Evolutionary conservation across 2,329 filamentous ascomycete species (phyloP), one percentile per base, ranked within the genome.

Genomic region (Botrytis fragariae): DNA sequence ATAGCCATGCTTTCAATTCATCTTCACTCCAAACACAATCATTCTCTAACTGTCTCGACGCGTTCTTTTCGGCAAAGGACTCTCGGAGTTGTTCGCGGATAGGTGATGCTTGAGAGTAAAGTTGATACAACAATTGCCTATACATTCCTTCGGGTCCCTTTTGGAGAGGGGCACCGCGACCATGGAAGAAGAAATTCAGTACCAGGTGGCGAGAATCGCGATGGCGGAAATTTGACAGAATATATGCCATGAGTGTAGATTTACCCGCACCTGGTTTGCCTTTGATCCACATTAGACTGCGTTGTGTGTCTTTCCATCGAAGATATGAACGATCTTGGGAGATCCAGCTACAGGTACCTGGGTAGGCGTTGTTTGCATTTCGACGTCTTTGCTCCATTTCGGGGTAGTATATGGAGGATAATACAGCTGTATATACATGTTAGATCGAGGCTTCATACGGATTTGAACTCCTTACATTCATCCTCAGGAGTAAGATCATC

Each of bases 221-320:
- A 18, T 57, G 4, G 25, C 35, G 64, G 12, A 68, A 37, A 35
- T 42, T 35, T 18, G 82, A 75, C 20, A 84, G 77, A 1, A 83
- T 44, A 74, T 80, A 79, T 48, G 77, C 77, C 65, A 85, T 76
- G 45, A 84, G 72, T 2, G 82, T 84, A 8, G 82, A 84, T 71
- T 85, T 84, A 2, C 83, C 83, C 0, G 81, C 80, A 9, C 83
- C 83, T 4, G 83, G 82, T 39, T 84, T 83, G 2, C 83, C 83
- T 67, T 82, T 82, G 51, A 84, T 81, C 82, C 81, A 84, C 5
- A 83, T 80, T 0, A 83, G 8, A 5, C 75, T 78, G n/a, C 32
- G 62, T 12, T 77, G 22, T 0, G 42, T 1, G 0, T 8, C 4
- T 6, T 71, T 42, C 81, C 81, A 83, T 14, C 9, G 69, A 8